These are phyloP conservation scores for Diplodia seriata DNA, from an alignment of 2,329 filamentous ascomycete genomes.

Conservation along the genomic window DNA sequence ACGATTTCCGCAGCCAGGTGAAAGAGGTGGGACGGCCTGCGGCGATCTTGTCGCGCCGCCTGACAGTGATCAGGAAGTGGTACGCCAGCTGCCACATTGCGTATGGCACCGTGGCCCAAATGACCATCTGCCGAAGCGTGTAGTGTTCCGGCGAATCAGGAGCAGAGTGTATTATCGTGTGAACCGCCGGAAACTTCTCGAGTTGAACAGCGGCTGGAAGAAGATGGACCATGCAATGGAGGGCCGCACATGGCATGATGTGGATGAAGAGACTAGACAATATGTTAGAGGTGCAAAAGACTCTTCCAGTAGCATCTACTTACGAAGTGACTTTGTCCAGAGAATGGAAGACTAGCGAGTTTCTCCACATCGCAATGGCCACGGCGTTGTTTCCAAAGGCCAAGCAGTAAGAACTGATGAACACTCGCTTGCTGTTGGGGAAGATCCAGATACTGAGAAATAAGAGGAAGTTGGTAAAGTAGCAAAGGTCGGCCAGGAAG, in stretches of 20 bases:
- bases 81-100: constrained; percentile 91
- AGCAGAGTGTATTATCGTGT: constrained; percentile 73
- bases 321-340: constrained; percentile 95
- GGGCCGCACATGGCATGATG: constrained; percentile 94
- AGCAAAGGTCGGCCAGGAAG: constrained; percentile 95
- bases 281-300: background rate
- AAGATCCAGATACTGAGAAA: constrained; percentile 88
- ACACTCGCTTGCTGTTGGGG: constrained; percentile 85
- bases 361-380: constrained; percentile 98
- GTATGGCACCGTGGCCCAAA: constrained; percentile 94
- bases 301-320: constrained; percentile 35
- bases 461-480: constrained; percentile 92
- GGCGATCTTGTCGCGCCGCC: constrained; percentile 93
- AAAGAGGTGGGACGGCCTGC: constrained; percentile 95
- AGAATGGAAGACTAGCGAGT: constrained; percentile 97
- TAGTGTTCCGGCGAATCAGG: constrained; percentile 82
- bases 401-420: constrained; percentile 90
- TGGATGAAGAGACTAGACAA: constrained; percentile 85
- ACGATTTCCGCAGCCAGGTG: constrained; percentile 93
- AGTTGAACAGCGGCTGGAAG: constrained; percentile 70
- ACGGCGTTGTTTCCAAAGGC: constrained; percentile 97
- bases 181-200: constrained; percentile 81
- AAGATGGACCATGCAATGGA: constrained; percentile 92
- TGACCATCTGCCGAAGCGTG: constrained; percentile 80
- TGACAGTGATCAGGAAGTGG: constrained; percentile 93